Conservation (phyloP, 176 grass and related monocot species). For the Musa acuminata region DNA sequence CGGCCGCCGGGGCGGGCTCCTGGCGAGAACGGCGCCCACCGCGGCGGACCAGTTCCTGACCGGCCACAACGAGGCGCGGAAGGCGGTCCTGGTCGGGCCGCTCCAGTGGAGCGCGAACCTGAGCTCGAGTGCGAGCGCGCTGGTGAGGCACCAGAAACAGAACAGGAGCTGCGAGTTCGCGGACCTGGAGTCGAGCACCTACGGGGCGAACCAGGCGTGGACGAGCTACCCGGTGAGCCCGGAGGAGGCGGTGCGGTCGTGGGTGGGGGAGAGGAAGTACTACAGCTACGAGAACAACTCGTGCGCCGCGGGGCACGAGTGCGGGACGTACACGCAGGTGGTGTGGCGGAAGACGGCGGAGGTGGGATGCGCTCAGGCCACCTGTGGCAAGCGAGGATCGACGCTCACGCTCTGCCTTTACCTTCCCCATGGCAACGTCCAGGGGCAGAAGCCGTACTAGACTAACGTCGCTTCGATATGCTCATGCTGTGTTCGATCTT, state of each 20-base stretch:
- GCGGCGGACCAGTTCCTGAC: slow-evolving; percentile 37
- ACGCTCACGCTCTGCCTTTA: slow-evolving; percentile 71
- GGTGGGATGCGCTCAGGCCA: slow-evolving; percentile 66
- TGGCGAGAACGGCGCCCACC: slow-evolving; percentile 3
- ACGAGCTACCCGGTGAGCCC: slow-evolving; percentile 48
- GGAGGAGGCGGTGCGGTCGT: slow-evolving; percentile 50
- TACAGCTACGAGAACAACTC: slow-evolving; percentile 55
- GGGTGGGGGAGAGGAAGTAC: slow-evolving; percentile 47
- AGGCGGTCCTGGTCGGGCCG: slow-evolving; percentile 35
- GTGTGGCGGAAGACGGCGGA: slow-evolving; percentile 48
- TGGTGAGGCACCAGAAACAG: slow-evolving; percentile 27
- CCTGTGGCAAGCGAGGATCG: slow-evolving; percentile 28
- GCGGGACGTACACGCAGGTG: slow-evolving; percentile 95
- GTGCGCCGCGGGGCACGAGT: slow-evolving; percentile 42
- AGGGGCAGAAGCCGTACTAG: slow-evolving; percentile 68
- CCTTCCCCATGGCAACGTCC: slow-evolving; percentile 67
- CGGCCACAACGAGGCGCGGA: slow-evolving; percentile 58
- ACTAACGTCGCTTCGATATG: too few relatives aligned
- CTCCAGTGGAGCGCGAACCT: slow-evolving; percentile 51
- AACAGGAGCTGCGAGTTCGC: slow-evolving; percentile 42
- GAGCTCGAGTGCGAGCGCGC: not conserved
- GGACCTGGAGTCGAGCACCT: slow-evolving; percentile 33
- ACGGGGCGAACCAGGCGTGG: slow-evolving; percentile 73
- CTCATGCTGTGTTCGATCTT: too few relatives aligned
- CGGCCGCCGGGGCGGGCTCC: not conserved